Conservation (phyloP, 2,329 filamentous ascomycete species). For the Monosporascus ibericus region DNA sequence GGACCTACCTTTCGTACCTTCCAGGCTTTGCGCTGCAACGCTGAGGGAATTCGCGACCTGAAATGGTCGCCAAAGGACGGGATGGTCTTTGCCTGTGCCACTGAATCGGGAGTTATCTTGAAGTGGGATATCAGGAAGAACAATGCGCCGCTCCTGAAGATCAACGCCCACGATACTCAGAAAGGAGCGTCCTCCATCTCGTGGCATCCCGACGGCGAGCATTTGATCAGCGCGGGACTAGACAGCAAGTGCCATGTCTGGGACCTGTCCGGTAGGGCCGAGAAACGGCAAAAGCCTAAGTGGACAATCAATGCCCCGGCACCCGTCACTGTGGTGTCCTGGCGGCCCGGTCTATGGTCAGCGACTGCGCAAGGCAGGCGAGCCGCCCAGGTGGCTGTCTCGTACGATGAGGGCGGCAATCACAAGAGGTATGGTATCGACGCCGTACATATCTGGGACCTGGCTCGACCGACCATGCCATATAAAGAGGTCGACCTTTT, state of each 20-base stretch:
- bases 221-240: slow-evolving; percentile 56
- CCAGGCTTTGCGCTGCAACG: slow-evolving; percentile 43
- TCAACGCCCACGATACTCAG: slow-evolving; percentile 51
- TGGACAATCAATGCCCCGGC: slow-evolving; percentile 57
- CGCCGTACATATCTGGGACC: slow-evolving; percentile 60
- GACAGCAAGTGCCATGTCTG: slow-evolving; percentile 60
- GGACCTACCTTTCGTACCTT: slow-evolving; percentile 45
- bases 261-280: slow-evolving; percentile 54
- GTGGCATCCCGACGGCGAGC: slow-evolving; percentile 64
- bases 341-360: slow-evolving; percentile 62
- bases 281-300: slow-evolving; percentile 59
- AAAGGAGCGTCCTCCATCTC: slow-evolving; percentile 53
- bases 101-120: slow-evolving; percentile 54
- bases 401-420: slow-evolving; percentile 52
- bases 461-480: slow-evolving; percentile 60
- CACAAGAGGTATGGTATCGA: slow-evolving; percentile 49
- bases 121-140: slow-evolving; percentile 59
- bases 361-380: slow-evolving; percentile 53
- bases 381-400: slow-evolving; percentile 55
- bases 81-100: slow-evolving; percentile 58
- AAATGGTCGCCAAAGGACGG: slow-evolving; percentile 59
- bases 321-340: slow-evolving; percentile 52
- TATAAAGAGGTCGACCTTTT: slow-evolving; percentile 61
- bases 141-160: slow-evolving; percentile 46
- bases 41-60: slow-evolving; percentile 55